phyloP scores from a whole-genome alignment of 208 protist species.

The Phytomonas francai region DNA sequence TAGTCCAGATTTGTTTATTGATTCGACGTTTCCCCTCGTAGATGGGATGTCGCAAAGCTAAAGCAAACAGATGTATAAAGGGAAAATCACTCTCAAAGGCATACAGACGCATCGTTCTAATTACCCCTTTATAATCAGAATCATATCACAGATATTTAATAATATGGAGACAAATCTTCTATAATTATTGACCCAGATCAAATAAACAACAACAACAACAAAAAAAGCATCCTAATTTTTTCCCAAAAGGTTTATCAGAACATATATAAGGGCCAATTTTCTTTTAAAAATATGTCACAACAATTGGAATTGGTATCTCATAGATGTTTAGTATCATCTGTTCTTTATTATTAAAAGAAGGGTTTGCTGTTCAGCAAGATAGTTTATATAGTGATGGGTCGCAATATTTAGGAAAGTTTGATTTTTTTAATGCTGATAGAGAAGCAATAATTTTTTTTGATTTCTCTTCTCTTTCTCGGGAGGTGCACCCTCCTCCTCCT shows the following conservation, averaged over 20 bases:
- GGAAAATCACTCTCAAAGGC: neutral
- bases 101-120: neutral
- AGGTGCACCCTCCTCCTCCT: too few relatives aligned
- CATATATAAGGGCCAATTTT: neutral
- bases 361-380: neutral
- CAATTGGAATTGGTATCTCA: too few relatives aligned
- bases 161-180: neutral
- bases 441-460: too few relatives aligned
- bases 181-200: neutral
- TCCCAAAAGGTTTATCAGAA: conserved; percentile 1
- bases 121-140: neutral
- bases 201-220: conserved; percentile 12
- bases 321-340: too few relatives aligned
- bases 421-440: too few relatives aligned
- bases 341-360: neutral
- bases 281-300: neutral
- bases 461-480: too few relatives aligned
- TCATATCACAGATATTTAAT: neutral
- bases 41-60: neutral
- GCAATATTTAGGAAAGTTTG: too few relatives aligned
- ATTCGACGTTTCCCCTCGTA: neutral
- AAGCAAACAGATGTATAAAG: neutral
- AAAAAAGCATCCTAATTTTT: conserved; percentile 9
- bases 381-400: neutral
- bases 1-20: neutral